phyloP scores from a whole-genome alignment of 192 early-diverging fungal species.

The Lunasporangiospora selenospora region DNA sequence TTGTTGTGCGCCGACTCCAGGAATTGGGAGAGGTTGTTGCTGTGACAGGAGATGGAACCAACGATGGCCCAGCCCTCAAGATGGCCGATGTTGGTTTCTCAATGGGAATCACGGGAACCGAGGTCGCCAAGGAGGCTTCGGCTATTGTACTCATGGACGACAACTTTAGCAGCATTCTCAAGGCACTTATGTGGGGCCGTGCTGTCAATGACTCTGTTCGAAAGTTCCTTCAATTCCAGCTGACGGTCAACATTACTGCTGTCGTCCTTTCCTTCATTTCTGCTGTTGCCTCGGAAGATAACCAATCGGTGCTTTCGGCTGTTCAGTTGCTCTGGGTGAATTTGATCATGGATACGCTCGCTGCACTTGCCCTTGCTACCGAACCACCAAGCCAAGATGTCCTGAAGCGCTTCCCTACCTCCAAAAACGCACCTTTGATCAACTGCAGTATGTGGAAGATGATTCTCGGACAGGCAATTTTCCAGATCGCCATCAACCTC shows the following conservation, averaged over 20 bases:
- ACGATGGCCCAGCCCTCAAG: slow-evolving; percentile 87
- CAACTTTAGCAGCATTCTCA: slow-evolving; percentile 84
- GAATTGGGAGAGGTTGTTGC: slow-evolving; percentile 71
- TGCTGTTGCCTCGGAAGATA: slow-evolving; percentile 65
- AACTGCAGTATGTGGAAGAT: slow-evolving; percentile 89
- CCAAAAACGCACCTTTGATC: slow-evolving; percentile 79
- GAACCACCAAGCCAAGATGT: slow-evolving; percentile 89
- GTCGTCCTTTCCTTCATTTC: slow-evolving; percentile 74
- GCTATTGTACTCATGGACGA: slow-evolving; percentile 89
- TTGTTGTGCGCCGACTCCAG: slow-evolving; percentile 79
- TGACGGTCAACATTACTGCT: slow-evolving; percentile 81
- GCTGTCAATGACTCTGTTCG: slow-evolving; percentile 82
- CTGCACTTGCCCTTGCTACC: slow-evolving; percentile 87
- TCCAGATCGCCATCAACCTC: slow-evolving; percentile 84
- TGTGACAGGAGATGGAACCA: slow-evolving; percentile 85
- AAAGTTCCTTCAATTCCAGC: slow-evolving; percentile 86
- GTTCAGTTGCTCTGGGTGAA: slow-evolving; percentile 95
- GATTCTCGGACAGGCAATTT: slow-evolving; percentile 88
- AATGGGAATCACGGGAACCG: slow-evolving; percentile 91
- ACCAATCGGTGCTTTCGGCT: slow-evolving; percentile 79
- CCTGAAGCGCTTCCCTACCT: slow-evolving; percentile 77
- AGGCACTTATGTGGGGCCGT: slow-evolving; percentile 80
- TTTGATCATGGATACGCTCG: slow-evolving; percentile 93
- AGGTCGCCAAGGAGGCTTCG: slow-evolving; percentile 83
- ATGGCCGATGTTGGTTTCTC: slow-evolving; percentile 89